Conservation (phyloP, 1,284 basidiomycete genomes). For the Tylopilus sp. region DNA sequence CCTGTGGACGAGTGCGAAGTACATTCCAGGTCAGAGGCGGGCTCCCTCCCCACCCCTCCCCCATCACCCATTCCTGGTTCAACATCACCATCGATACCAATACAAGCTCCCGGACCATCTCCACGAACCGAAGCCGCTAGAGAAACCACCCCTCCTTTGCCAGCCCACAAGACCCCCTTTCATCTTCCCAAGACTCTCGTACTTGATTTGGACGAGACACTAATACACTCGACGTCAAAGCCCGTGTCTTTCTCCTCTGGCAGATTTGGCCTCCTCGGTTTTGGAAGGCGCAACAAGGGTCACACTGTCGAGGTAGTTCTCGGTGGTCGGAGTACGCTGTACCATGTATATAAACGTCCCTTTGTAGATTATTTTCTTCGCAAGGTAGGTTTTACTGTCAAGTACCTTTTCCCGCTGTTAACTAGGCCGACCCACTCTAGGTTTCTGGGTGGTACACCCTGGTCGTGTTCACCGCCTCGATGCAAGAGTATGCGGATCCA, state of each 20-base stretch:
- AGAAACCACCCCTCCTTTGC: conserved; percentile 47
- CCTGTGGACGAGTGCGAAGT: conserved; percentile 11
- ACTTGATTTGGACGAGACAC: conserved; percentile 94
- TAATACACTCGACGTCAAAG: conserved; percentile 94
- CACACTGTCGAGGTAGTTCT: conserved; percentile 96
- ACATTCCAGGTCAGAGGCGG: conserved; percentile 11
- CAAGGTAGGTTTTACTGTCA: conserved; percentile 53
- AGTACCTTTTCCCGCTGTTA: not conserved
- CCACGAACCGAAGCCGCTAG: conserved; percentile 35
- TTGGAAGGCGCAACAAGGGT: conserved; percentile 61
- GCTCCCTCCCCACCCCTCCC: conserved; percentile 23
- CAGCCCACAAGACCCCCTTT: conserved; percentile 62
- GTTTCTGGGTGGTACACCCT: conserved; percentile 98
- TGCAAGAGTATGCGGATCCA: conserved; percentile 99
- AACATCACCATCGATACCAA: conserved; percentile 18
- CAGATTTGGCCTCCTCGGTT: conserved; percentile 60
- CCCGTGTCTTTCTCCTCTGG: conserved; percentile 53
- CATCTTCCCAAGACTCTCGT: conserved; percentile 89
- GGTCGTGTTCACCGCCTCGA: conserved; percentile 97
- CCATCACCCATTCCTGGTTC: conserved; percentile 20
- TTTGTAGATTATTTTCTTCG: conserved; percentile 95
- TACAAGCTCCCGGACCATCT: conserved; percentile 14
- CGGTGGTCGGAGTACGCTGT: conserved; percentile 84
- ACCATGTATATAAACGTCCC: conserved; percentile 98
- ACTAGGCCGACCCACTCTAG: conserved; percentile 42